phyloP scores from a whole-genome alignment of 2,329 filamentous ascomycete species.

The Colletotrichum sp. region DNA sequence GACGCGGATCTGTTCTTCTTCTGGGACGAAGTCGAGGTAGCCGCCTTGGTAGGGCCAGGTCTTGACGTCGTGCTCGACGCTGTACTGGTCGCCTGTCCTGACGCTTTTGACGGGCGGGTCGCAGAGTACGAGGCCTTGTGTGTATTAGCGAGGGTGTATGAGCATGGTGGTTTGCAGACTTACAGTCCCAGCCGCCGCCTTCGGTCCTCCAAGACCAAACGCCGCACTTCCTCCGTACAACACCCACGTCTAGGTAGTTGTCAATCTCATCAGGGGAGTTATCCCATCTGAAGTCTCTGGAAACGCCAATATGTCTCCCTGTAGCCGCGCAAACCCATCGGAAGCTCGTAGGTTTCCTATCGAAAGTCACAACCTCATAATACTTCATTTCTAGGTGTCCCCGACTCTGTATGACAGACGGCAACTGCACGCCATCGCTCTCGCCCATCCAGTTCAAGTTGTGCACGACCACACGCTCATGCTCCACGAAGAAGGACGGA shows the following conservation, averaged over 20 bases:
- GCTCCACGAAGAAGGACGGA: slow-evolving; percentile 28
- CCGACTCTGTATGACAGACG: slow-evolving; percentile 21
- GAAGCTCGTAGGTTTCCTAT: slow-evolving; percentile 23
- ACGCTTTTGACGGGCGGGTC: slow-evolving; percentile 26
- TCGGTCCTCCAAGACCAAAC: slow-evolving; percentile 23
- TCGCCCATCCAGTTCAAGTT: slow-evolving; percentile 23
- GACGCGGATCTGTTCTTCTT: slow-evolving; percentile 17
- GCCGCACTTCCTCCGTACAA: slow-evolving; percentile 26
- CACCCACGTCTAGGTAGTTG: slow-evolving; percentile 23
- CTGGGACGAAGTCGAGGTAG: slow-evolving; percentile 29
- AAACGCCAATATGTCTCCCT: slow-evolving; percentile 27
- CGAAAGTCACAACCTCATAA: slow-evolving; percentile 25
- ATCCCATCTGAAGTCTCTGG: slow-evolving; percentile 16
- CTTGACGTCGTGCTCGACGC: slow-evolving; percentile 13
- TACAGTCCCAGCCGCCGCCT: slow-evolving; percentile 26
- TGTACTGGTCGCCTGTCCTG: slow-evolving; percentile 23
- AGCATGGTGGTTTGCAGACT: background rate
- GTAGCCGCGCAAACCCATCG: slow-evolving; percentile 26
- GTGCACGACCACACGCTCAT: slow-evolving; percentile 28
- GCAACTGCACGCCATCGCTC: slow-evolving; percentile 26
- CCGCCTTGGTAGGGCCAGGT: slow-evolving; percentile 26
- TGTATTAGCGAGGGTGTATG: background rate
- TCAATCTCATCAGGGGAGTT: slow-evolving; percentile 13
- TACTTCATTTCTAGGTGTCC: slow-evolving; percentile 25
- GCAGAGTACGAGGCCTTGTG: slow-evolving; percentile 24